These are phyloP conservation scores for Mycena latifolia DNA, from an alignment of 768 basidiomycete species.

Conservation along the genomic window DNA sequence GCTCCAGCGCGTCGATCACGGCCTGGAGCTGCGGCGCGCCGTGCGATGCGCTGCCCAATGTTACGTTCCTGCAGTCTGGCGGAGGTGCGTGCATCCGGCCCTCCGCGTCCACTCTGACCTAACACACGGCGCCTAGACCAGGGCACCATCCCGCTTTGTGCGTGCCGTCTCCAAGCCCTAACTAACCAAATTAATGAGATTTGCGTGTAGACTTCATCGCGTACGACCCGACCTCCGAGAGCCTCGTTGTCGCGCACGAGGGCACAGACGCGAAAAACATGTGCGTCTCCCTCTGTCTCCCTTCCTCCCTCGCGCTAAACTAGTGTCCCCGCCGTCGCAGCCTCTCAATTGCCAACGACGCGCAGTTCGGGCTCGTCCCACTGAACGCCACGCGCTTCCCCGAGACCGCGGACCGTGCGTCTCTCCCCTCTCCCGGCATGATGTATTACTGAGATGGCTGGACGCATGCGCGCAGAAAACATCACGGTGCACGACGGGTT, in stretches of 20 bases:
- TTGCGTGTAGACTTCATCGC: conserved; percentile 49
- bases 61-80: conserved; percentile 41
- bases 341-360: conserved; percentile 53
- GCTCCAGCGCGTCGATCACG: conserved; percentile 45
- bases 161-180: conserved; percentile 10
- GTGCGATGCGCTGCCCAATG: conserved; percentile 16
- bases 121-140: conserved; percentile 39
- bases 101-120: neutral
- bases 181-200: neutral
- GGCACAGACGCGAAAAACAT: conserved; percentile 51
- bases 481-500: conserved; percentile 56
- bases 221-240: conserved; percentile 45
- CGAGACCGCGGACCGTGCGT: conserved; percentile 38
- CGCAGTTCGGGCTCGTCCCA: conserved; percentile 43
- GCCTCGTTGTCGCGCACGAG: conserved; percentile 58
- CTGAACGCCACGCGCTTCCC: conserved; percentile 50
- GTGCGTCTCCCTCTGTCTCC: too few species aligned
- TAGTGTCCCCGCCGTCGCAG: conserved; percentile 37
- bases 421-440: neutral
- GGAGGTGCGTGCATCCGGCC: conserved; percentile 46
- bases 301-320: too few species aligned
- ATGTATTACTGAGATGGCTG: neutral
- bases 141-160: conserved; percentile 45
- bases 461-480: conserved; percentile 39
- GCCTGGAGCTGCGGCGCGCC: conserved; percentile 37